Conservation (phyloP, 441 rosid genomes). For the Adansonia rubrostipa region DNA sequence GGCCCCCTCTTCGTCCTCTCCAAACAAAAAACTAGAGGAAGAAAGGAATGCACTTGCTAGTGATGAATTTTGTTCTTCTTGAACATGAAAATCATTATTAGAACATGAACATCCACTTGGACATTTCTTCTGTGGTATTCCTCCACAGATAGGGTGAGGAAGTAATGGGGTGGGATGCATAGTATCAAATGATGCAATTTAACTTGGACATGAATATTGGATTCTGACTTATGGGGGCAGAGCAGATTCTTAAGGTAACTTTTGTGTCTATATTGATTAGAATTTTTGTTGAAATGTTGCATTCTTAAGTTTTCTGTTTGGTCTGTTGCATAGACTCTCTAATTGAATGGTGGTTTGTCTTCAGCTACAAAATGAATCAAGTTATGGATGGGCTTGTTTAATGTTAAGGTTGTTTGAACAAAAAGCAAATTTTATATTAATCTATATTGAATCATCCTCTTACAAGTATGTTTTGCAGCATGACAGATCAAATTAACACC, state of each 20-base stretch:
- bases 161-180: neutral
- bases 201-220: neutral
- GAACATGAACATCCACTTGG: neutral
- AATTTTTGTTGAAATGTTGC: neutral
- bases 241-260: neutral
- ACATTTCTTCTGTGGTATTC: neutral
- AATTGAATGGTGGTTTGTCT: neutral
- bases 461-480: constrained; percentile 8
- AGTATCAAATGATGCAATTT: neutral
- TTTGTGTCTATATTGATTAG: neutral
- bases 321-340: neutral
- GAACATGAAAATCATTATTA: neutral
- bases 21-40: neutral
- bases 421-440: constrained; percentile 9
- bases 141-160: neutral
- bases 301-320: neutral
- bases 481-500: neutral
- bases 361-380: neutral
- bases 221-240: neutral
- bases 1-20: neutral
- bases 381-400: neutral
- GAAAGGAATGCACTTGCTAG: neutral
- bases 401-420: neutral
- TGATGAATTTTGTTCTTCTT: neutral
- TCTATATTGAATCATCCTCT: neutral